Conservation (phyloP, 2,329 filamentous ascomycete genomes). For the Macrophomina phaseolina region DNA sequence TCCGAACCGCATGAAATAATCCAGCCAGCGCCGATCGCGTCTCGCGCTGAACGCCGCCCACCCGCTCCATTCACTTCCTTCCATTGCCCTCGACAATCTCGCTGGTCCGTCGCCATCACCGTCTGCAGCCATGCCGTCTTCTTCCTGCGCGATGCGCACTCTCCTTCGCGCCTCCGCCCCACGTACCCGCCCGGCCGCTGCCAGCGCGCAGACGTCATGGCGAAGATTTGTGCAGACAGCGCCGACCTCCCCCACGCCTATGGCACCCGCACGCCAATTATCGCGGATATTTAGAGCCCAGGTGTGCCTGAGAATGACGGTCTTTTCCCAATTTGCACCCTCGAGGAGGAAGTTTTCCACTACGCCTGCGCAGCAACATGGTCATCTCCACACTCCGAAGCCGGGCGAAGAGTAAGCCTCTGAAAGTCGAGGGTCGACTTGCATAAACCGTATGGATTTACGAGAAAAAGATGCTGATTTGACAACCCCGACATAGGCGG, state of each 20-base stretch:
- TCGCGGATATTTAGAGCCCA: not conserved
- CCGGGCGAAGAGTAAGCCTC: conserved; percentile 83
- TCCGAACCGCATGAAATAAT: conserved; percentile 25
- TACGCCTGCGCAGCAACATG: conserved; percentile 68
- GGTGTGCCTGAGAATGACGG: not conserved
- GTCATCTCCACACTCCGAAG: conserved; percentile 82
- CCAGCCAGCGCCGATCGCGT: conserved; percentile 14
- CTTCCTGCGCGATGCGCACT: conserved; percentile 14
- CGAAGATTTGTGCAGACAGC: conserved; percentile 17
- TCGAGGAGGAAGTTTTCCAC: conserved; percentile 66
- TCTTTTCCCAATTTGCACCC: conserved; percentile 18
- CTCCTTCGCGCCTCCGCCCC: conserved; percentile 5
- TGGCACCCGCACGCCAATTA: not conserved
- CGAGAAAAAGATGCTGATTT: conserved; percentile 3
- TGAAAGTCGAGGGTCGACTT: not conserved
- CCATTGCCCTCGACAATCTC: conserved; percentile 25
- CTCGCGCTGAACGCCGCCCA: conserved; percentile 11
- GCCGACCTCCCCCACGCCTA: conserved; percentile 7
- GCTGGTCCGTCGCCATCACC: not conserved
- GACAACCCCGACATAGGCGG: conserved; percentile 61
- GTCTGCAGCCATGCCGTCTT: conserved; percentile 10
- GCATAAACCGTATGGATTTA: not conserved
- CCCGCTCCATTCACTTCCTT: not conserved
- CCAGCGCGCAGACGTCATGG: conserved; percentile 15
- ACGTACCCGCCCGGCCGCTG: conserved; percentile 5